Evolutionary conservation across 345 rosid species (phyloP), one percentile per base, ranked within the genome.

Genomic region (Capsella bursapastoris): DNA sequence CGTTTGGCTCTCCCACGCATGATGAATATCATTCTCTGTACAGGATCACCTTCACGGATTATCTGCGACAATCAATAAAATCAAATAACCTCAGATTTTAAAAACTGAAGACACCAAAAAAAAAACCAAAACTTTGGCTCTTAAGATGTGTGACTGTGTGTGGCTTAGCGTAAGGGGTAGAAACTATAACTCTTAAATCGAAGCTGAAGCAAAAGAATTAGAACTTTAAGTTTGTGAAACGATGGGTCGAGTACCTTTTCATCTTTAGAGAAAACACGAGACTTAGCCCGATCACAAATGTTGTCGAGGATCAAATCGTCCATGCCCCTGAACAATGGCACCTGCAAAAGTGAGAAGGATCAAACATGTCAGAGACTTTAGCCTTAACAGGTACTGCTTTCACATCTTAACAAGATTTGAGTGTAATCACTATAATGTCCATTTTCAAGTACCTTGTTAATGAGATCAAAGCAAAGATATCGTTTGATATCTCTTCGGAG

Each of bases 21-120:
- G 0, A 94, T 64, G 73, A 94, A 89, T 60, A 89, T 77, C 88
- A 94, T 89, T 63, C 90, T 84, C 70, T 72, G 87, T 66, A 94
- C 98, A 1, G 93, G 98, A 72, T 94, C 98, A 29, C 97, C 96
- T 84, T 94, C 98, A 4, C 98, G 82, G n/a, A 88, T 87, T 57
- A 94, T 87, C 97, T 94, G 84, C 71, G 49, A 29, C 58, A 34
- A 49, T 69, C 64, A 62, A 52, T 7, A 8, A 18, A 31, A 52
- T 3, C 1, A 0, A 27, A 40, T 57, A 58, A 59, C 37, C 13
- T 18, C 1, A 48, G 22, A 49, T 12, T 34, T 22, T 29, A 53
- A 28, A 34, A 43, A 43, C 28, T 43, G 5, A 49, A 60, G 7
- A 51, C 53, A 35, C 28, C 8, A 27, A 10, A 12, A 44, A 47